A percentile compares a stretch with the other conserved stretches of the same genome.
These are phyloP conservation scores for Huntiella savannae DNA, from an alignment of 2,329 filamentous ascomycete genomes.

Conservation along the genomic window DNA sequence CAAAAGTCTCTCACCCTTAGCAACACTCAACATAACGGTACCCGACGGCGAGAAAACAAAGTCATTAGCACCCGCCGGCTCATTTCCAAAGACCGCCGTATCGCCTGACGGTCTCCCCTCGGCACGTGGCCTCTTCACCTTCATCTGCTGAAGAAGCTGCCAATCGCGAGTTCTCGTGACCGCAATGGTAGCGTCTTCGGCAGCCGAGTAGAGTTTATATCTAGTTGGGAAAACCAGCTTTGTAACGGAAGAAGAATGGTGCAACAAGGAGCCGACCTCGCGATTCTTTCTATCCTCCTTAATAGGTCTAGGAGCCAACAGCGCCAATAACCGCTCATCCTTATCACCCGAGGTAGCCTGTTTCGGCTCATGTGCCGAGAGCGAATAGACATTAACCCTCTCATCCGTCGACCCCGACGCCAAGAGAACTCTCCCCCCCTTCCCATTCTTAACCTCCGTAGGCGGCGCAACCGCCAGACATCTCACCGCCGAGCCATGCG, in stretches of 20 bases:
- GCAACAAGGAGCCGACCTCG: conserved; percentile 68
- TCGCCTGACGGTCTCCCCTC: conserved; percentile 72
- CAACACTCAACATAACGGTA: conserved; percentile 89
- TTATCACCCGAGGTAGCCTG: background rate
- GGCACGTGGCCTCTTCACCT: conserved; percentile 67
- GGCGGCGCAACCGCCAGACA: conserved; percentile 71
- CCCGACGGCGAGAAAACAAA: conserved; percentile 92
- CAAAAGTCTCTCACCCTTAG: conserved; percentile 79
- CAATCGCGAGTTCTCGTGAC: conserved; percentile 79
- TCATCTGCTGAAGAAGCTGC: conserved; percentile 72
- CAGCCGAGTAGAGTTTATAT: conserved; percentile 69
- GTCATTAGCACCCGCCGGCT: conserved; percentile 78
- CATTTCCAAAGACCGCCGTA: conserved; percentile 62
- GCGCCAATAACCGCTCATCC: conserved; percentile 38
- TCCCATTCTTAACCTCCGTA: conserved; percentile 39
- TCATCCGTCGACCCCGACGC: conserved; percentile 88
- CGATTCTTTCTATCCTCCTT: conserved; percentile 73
- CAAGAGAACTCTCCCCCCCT: conserved; percentile 66
- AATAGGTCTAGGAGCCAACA: conserved; percentile 52
- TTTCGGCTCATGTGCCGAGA: conserved; percentile 51
- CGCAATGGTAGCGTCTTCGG: conserved; percentile 80
- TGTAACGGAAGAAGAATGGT: conserved; percentile 71
- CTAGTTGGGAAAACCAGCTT: conserved; percentile 64
- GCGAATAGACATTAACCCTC: conserved; percentile 80
- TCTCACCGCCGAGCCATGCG: conserved; percentile 75